Conservation (phyloP, 164 flowering plant genomes). For the Magnolia sinica region DNA sequence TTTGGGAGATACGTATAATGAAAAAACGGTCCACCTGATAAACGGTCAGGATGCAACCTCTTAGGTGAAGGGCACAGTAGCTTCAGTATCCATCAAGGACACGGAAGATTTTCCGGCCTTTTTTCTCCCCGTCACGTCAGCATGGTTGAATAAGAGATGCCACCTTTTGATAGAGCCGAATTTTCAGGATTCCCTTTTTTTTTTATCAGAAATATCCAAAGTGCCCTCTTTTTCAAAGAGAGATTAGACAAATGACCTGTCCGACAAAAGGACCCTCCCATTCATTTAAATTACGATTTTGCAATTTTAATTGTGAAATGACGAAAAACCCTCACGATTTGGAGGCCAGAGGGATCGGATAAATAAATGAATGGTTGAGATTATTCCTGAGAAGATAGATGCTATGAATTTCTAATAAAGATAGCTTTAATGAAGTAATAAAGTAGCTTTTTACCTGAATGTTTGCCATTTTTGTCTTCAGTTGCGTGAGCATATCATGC, state of each 20-base stretch:
- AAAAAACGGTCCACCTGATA: neutral
- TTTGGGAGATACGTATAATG: too few species aligned
- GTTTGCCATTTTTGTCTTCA: too few species aligned
- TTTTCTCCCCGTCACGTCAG: neutral
- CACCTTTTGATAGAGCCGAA: slow-evolving; percentile 4
- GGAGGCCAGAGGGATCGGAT: too few species aligned
- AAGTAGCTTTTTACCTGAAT: too few species aligned
- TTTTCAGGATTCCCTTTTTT: slow-evolving; percentile 6
- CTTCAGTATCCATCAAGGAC: neutral
- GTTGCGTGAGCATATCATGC: too few species aligned
- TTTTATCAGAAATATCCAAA: neutral
- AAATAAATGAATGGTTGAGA: too few species aligned
- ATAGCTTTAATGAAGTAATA: too few species aligned
- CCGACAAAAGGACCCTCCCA: neutral
- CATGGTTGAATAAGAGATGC: slow-evolving; percentile 10
- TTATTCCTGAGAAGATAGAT: too few species aligned
- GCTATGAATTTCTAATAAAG: too few species aligned
- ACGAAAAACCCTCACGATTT: too few species aligned
- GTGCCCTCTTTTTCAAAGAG: neutral
- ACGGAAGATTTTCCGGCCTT: slow-evolving; percentile 12
- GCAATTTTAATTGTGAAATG: neutral
- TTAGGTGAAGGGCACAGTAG: neutral
- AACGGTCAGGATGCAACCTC: neutral
- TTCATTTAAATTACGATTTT: neutral
- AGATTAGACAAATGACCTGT: neutral